These are phyloP conservation scores for Whalleya microplaca DNA, from an alignment of 2,329 filamentous ascomycete species.

Conservation along the genomic window DNA sequence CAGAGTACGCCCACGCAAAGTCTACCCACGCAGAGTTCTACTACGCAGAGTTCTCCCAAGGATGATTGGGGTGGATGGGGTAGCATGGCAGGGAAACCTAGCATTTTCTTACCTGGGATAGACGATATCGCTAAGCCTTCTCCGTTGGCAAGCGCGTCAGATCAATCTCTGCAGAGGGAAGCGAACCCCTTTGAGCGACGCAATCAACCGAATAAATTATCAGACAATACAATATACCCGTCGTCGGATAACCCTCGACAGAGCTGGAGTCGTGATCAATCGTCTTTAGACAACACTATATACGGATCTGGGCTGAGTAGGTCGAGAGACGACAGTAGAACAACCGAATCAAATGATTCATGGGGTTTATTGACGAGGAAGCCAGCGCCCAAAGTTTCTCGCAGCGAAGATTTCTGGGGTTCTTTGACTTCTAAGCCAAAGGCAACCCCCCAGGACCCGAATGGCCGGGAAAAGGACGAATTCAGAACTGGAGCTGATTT, in stretches of 20 bases:
- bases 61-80: background rate
- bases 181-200: too few relatives aligned
- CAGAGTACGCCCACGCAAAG: too few relatives aligned
- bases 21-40: too few relatives aligned
- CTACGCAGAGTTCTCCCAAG: too few relatives aligned
- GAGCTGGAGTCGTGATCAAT: background rate
- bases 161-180: too few relatives aligned
- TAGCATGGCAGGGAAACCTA: background rate
- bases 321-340: background rate
- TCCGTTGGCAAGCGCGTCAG: too few relatives aligned
- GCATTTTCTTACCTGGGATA: background rate
- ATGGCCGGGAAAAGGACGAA: background rate
- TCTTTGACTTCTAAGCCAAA: conserved; percentile 1
- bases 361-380: conserved; percentile 27
- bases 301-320: background rate
- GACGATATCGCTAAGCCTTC: too few relatives aligned
- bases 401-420: conserved; percentile 26
- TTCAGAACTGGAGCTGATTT: conserved; percentile 1
- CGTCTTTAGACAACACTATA: background rate
- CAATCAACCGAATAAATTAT: too few relatives aligned
- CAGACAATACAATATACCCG: too few relatives aligned
- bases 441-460: background rate
- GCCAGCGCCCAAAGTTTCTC: conserved; percentile 10
- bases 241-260: too few relatives aligned
- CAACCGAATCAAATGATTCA: background rate